phyloP scores from a whole-genome alignment of 495 filamentous ascomycete species.

The Trichocladium antarcticum region DNA sequence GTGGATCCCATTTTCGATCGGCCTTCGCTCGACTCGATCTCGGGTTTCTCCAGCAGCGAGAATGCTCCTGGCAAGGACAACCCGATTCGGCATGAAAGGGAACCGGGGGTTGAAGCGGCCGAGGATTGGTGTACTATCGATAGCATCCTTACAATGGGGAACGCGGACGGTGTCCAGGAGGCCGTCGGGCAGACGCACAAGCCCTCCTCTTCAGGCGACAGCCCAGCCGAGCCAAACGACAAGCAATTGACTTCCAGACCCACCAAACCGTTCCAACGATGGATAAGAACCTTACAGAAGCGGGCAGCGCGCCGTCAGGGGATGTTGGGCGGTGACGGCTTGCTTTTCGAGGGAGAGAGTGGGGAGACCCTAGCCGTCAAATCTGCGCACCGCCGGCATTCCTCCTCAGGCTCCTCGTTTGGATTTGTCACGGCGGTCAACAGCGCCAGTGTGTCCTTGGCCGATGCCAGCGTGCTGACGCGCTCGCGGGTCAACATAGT shows the following conservation, averaged over 20 bases:
- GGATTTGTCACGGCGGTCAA: slow-evolving; percentile 64
- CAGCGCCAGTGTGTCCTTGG: slow-evolving; percentile 62
- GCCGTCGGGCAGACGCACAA: background rate
- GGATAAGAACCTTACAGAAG: slow-evolving; percentile 47
- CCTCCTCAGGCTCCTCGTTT: slow-evolving; percentile 60
- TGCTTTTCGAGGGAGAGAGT: slow-evolving; percentile 13
- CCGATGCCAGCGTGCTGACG: slow-evolving; percentile 53
- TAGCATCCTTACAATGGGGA: slow-evolving; percentile 30
- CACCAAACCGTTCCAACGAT: slow-evolving; percentile 42
- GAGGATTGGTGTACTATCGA: slow-evolving; percentile 33
- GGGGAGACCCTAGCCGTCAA: slow-evolving; percentile 28
- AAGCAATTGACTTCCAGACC: slow-evolving; percentile 12
- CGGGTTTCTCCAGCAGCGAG: background rate
- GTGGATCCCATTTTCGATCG: too few species aligned
- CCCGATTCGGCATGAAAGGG: slow-evolving; percentile 5
- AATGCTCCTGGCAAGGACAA: background rate
- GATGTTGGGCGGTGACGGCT: slow-evolving; percentile 17
- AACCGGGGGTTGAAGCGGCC: slow-evolving; percentile 10
- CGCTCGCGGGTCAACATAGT: slow-evolving; percentile 45
- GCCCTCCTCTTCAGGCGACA: slow-evolving; percentile 17
- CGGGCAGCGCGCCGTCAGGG: slow-evolving; percentile 34
- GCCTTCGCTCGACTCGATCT: too few species aligned
- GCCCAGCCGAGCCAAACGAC: slow-evolving; percentile 4
- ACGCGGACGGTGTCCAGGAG: slow-evolving; percentile 11
- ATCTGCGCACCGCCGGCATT: slow-evolving; percentile 42